These are phyloP conservation scores for Oemleria cerasiformis DNA, from an alignment of 306 rosid species.

Conservation along the genomic window DNA sequence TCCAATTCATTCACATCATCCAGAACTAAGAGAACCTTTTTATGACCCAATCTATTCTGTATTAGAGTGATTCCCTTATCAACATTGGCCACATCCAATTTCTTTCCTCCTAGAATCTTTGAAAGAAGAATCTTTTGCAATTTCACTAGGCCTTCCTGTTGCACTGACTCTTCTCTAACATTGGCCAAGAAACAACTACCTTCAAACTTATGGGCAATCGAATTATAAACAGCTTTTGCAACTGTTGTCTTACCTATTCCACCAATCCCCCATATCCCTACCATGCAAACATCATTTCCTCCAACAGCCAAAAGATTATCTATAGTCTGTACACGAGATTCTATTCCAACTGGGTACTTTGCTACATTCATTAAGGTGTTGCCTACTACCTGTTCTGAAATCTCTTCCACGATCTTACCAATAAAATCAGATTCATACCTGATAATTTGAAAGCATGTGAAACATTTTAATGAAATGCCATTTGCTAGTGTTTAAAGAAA, in stretches of 20 bases:
- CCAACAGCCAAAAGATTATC: not conserved
- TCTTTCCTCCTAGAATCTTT: not conserved
- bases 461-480: no score
- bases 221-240: not conserved
- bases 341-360: not conserved
- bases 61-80: not conserved
- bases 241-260: not conserved
- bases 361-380: not conserved
- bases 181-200: not conserved
- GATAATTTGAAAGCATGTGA: not conserved
- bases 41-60: not conserved
- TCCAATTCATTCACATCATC: conserved; percentile 4
- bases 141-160: not conserved
- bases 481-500: no score
- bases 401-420: not conserved
- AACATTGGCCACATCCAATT: not conserved
- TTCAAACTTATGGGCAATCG: not conserved
- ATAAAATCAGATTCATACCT: not conserved
- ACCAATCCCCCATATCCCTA: not conserved
- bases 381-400: not conserved
- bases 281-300: not conserved
- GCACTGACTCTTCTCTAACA: not conserved
- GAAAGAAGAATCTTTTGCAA: not conserved
- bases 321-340: not conserved
- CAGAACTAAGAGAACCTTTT: conserved; percentile 4